Conservation (phyloP, 1,139 yeast species). For the Geotrichum reessii region DNA sequence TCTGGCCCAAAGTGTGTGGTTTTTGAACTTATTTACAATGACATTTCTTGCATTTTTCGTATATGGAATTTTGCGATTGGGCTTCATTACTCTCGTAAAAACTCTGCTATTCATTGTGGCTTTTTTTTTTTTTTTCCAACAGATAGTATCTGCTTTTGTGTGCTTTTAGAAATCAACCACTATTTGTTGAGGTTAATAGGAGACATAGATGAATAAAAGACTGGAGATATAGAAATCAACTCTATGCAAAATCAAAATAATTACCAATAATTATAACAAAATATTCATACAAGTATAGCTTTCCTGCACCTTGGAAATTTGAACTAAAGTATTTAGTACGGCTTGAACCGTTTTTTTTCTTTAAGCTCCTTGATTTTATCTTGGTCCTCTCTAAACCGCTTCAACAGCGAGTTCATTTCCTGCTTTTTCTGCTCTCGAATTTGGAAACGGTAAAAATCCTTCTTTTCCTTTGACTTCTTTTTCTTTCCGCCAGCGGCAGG, state of each 20-base stretch:
- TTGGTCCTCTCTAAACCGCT: constrained; percentile 85
- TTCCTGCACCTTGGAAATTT: neutral
- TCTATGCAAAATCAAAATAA: neutral
- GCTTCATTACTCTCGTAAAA: too few species aligned
- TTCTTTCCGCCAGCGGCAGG: constrained; percentile 46
- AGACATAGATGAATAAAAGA: neutral
- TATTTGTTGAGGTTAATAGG: too few species aligned
- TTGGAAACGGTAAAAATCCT: constrained; percentile 94
- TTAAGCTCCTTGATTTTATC: constrained; percentile 72
- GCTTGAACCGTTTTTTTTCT: constrained; percentile 77
- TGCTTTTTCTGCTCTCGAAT: constrained; percentile 87
- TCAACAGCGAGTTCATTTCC: constrained; percentile 81
- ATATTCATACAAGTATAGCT: neutral
- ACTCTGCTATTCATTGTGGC: too few species aligned
- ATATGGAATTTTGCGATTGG: too few species aligned
- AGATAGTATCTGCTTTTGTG: too few species aligned
- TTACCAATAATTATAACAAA: neutral
- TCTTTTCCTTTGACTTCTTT: constrained; percentile 72
- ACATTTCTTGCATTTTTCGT: too few species aligned
- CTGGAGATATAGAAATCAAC: neutral
- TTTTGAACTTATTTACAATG: too few species aligned
- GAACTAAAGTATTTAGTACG: constrained; percentile 47
- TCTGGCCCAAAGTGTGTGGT: too few species aligned
- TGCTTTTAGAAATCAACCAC: too few species aligned
- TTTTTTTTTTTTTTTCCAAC: too few species aligned